Base-by-base conservation (phyloP, 2,329 filamentous ascomycete genomes). In the Claviceps pazoutovae region DNA sequence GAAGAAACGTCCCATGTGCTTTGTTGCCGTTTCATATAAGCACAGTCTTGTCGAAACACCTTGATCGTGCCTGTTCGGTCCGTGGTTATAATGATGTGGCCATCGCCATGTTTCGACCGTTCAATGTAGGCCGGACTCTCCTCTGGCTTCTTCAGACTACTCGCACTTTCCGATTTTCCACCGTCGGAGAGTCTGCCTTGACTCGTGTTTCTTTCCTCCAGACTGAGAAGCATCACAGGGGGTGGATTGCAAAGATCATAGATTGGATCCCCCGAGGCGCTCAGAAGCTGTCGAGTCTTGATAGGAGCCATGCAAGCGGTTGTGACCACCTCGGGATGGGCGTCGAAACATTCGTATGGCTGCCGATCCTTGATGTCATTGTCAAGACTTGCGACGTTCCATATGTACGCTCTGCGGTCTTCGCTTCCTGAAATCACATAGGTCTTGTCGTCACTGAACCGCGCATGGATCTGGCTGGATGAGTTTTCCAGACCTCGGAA, bases 191-290 rank as follows among this genome's bases (percentile, higher is more conserved):
- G 60, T 2, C 64, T 66, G 2, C 65, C 66, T 52, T 72, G 69
- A 51, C 69, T 77, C 7, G 63, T 62, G 1, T 68, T 68, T 34
- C 67, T 68, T 60, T 93, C 87, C 19, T 84, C 80, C 26, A 83
- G 77, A 57, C 84, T 89, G 55, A 90, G 74, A 17, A 97, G 73
- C 6, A 82, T 90, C 16, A 97, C 82, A 0, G 91, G 89, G 0
- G 91, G 93, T 5, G 93, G 93, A 59, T 97, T 97, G 73, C 93
- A 97, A 1, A 97, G 75, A 60, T 96, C 90, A 65, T 89, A 98
- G n/a, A 98, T 79, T 1, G 93, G 90, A 63, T 98, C 90, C 51
- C 88, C 86, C 0, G 89, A 94, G 14, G 79, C 77, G 49, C 85
- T 83, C 0, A 98, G 75, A 2, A 93, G 73, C 61, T 86, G 83